Conservation (phyloP, 169 alveolate genomes). For the Amoebophrya sp. region DNA sequence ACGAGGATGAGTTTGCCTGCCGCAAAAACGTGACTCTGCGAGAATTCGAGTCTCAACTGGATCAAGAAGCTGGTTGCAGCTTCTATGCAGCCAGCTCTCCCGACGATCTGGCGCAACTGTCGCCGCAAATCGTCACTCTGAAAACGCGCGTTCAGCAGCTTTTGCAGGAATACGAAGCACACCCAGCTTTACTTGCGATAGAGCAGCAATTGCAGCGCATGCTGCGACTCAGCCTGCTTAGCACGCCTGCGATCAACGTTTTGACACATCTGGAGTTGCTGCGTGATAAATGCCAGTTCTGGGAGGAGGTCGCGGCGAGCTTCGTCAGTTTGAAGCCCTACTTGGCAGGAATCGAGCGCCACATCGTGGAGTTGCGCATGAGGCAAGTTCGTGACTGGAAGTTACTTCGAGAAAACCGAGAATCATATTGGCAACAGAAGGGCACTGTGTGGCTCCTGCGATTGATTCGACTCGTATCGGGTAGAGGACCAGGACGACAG, state of each 20-base stretch:
- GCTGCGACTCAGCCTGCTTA: background rate
- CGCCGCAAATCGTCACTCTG: background rate
- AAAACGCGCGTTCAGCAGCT: background rate
- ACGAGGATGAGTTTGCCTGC: background rate
- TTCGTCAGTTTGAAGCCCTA: background rate
- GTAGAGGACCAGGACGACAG: background rate
- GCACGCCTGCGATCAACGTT: background rate
- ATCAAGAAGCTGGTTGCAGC: background rate
- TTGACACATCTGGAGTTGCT: background rate
- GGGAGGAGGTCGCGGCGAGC: slow-evolving; percentile 23
- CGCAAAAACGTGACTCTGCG: background rate
- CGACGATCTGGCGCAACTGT: background rate
- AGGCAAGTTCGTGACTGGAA: background rate
- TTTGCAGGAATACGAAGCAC: background rate
- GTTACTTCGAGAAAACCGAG: background rate
- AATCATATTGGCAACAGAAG: background rate
- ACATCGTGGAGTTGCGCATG: background rate
- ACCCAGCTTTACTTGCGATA: background rate
- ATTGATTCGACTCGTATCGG: background rate
- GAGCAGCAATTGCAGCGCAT: background rate
- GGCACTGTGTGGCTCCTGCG: background rate
- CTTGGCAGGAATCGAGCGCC: background rate
- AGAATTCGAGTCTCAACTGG: background rate
- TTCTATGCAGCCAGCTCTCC: background rate
- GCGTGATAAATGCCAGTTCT: slow-evolving; percentile 14